phyloP scores from a whole-genome alignment of 2,329 filamentous ascomycete species.

The Ascochyta fabae region DNA sequence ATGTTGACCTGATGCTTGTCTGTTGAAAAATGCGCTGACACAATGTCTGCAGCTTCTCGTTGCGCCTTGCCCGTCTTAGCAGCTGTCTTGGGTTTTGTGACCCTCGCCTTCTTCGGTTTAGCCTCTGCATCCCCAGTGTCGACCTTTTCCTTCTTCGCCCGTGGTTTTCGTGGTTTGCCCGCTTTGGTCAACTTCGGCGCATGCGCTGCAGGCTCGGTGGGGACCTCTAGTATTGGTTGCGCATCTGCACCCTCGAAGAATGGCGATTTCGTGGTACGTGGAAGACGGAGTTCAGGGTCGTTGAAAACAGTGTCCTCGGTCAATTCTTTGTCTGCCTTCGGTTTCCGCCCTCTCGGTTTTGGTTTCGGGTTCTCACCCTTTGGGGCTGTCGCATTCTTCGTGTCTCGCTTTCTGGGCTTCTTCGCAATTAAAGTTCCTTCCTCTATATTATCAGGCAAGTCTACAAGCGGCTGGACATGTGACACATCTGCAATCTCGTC shows the following conservation, averaged over 20 bases:
- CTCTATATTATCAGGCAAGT: slow-evolving; percentile 1
- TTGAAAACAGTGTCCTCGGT: slow-evolving; percentile 10
- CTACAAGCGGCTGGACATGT: slow-evolving; percentile 8
- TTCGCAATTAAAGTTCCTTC: slow-evolving; percentile 10
- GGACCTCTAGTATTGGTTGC: neutral
- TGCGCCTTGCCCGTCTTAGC: slow-evolving; percentile 23
- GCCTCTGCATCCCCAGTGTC: slow-evolving; percentile 20
- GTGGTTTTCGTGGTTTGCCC: slow-evolving; percentile 39
- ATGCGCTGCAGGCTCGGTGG: slow-evolving; percentile 10
- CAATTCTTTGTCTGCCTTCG: slow-evolving; percentile 26
- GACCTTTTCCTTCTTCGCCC: slow-evolving; percentile 36
- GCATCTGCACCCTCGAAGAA: slow-evolving; percentile 25
- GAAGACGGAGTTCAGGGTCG: slow-evolving; percentile 25
- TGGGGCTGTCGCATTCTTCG: slow-evolving; percentile 18
- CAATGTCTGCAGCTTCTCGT: slow-evolving; percentile 23
- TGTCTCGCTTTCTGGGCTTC: slow-evolving; percentile 25
- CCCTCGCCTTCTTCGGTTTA: slow-evolving; percentile 35
- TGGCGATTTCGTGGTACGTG: slow-evolving; percentile 27
- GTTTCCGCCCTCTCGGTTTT: slow-evolving; percentile 36
- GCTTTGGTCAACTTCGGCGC: slow-evolving; percentile 28
- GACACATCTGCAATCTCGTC: slow-evolving; percentile 15
- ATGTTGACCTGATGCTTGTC: slow-evolving; percentile 4
- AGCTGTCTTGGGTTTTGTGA: slow-evolving; percentile 30
- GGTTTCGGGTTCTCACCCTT: slow-evolving; percentile 27
- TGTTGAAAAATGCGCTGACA: slow-evolving; percentile 32